Evolutionary conservation across 192 early-diverging fungal species (phyloP), one percentile per base, ranked within the genome.

Genomic region (Umbelopsis sp.): DNA sequence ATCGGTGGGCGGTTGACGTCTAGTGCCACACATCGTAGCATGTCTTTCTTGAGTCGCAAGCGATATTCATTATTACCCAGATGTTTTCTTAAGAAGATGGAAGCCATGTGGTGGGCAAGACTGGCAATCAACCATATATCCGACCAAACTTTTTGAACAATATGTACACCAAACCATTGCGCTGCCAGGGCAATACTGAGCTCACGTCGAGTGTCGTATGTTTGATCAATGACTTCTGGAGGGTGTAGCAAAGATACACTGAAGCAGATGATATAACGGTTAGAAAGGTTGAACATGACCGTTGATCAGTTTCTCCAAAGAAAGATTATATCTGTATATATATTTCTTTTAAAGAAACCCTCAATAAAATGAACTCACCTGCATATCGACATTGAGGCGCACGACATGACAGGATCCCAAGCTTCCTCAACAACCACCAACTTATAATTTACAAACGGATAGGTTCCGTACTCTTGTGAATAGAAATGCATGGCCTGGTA

Each of bases 121-220:
- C 95, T 96, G 45, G 86, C 73, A 8, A 92, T 89, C 17, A 99
- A 78, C 98, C 98, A 99, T 26, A 87, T 85, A 80, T 99, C 98
- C 8, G 86, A 84, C 91, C 94, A 88, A 21, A 75, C 74, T 66
- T 85, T 84, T 4, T 88, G 84, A 38, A 82, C 74, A 45, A 99
- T 88, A 72, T 91, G 95, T 21, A 92, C 87, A 12, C 97, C 97
- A 78, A 98, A 97, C 97, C 97, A 99, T 86, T 99, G 98, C 49
- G 88, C 79, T 21, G 93, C 93, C 6, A 98, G 74, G 0, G 88
- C 89, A 45, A 88, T 77, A 21, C 87, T 88, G 47, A 99, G 73
- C 25, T 78, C 62, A 7, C 86, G 87, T 51, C 95, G 85, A 3
- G 94, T 93, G 59, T 92, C 91, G 71, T 93, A 97, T 6, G 87